phyloP scores from a whole-genome alignment of 495 filamentous ascomycete species.

The Chaetomidium leptoderma region DNA sequence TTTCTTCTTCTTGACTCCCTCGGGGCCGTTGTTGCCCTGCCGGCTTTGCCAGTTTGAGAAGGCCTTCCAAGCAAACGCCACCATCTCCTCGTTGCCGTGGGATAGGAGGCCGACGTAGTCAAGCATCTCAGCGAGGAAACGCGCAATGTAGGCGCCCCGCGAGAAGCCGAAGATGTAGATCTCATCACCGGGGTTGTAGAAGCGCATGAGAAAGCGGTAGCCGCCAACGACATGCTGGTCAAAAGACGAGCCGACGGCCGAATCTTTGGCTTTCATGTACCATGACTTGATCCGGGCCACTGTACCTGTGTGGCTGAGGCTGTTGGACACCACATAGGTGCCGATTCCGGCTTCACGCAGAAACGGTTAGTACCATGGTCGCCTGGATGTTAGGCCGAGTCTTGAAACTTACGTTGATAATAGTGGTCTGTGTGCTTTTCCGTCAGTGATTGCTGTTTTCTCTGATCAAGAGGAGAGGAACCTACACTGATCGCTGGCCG shows the following conservation, averaged over 20 bases:
- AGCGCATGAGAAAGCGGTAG: conserved; percentile 85
- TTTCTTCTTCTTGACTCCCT: conserved; percentile 53
- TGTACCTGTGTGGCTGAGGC: conserved; percentile 60
- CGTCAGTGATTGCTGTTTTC: conserved; percentile 9
- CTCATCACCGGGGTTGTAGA: conserved; percentile 74
- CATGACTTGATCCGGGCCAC: conserved; percentile 65
- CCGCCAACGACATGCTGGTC: conserved; percentile 79
- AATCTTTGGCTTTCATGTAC: conserved; percentile 80
- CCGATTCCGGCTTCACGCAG: conserved; percentile 72
- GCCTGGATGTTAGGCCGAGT: not conserved
- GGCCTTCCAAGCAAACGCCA: conserved; percentile 81
- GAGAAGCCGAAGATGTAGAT: conserved; percentile 84
- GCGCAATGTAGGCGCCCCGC: conserved; percentile 80
- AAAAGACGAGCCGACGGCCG: conserved; percentile 77
- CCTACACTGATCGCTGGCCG: conserved; percentile 49
- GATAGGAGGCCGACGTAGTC: conserved; percentile 76
- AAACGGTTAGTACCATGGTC: conserved; percentile 31
- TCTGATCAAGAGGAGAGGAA: not conserved
- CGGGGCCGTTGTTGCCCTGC: conserved; percentile 51
- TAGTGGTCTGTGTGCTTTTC: conserved; percentile 55
- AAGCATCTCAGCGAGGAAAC: conserved; percentile 83
- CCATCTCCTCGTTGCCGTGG: conserved; percentile 84
- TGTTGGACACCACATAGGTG: conserved; percentile 70
- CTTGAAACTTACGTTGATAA: conserved; percentile 54
- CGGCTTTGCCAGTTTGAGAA: conserved; percentile 81